phyloP scores from a whole-genome alignment of 371 early-diverging fungal genomes.

The Funneliformis caledonium region DNA sequence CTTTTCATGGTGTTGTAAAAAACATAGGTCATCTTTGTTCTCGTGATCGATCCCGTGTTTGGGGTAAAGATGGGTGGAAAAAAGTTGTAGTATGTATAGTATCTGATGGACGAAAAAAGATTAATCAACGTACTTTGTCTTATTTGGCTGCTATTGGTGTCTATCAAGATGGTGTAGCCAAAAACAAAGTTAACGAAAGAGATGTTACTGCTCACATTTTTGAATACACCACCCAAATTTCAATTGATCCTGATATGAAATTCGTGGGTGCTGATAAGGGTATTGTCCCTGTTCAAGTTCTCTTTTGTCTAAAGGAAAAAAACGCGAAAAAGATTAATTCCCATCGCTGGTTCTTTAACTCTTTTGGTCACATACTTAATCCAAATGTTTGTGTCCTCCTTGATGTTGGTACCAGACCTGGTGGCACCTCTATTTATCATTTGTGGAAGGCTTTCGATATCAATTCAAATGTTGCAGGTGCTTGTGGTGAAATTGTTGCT shows the following conservation, averaged over 20 bases:
- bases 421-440: slow-evolving; percentile 82
- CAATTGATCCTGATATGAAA: slow-evolving; percentile 69
- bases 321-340: slow-evolving; percentile 91
- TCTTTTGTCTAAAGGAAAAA: slow-evolving; percentile 92
- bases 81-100: slow-evolving; percentile 90
- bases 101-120: slow-evolving; percentile 74
- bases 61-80: slow-evolving; percentile 90
- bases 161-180: slow-evolving; percentile 90
- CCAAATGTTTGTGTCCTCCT: slow-evolving; percentile 89
- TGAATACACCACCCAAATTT: slow-evolving; percentile 90
- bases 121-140: slow-evolving; percentile 77
- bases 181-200: slow-evolving; percentile 61
- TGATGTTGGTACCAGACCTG: slow-evolving; percentile 93
- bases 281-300: slow-evolving; percentile 87
- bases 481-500: slow-evolving; percentile 95
- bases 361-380: slow-evolving; percentile 81
- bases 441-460: slow-evolving; percentile 92
- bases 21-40: slow-evolving; percentile 87
- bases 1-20: slow-evolving; percentile 83
- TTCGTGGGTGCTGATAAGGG: slow-evolving; percentile 70
- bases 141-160: slow-evolving; percentile 86
- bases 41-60: slow-evolving; percentile 75
- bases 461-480: slow-evolving; percentile 87
- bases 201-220: slow-evolving; percentile 82
- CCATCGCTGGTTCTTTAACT: slow-evolving; percentile 97